phyloP scores from a whole-genome alignment of 2,329 filamentous ascomycete genomes.

The Lasiodiplodia sp. region DNA sequence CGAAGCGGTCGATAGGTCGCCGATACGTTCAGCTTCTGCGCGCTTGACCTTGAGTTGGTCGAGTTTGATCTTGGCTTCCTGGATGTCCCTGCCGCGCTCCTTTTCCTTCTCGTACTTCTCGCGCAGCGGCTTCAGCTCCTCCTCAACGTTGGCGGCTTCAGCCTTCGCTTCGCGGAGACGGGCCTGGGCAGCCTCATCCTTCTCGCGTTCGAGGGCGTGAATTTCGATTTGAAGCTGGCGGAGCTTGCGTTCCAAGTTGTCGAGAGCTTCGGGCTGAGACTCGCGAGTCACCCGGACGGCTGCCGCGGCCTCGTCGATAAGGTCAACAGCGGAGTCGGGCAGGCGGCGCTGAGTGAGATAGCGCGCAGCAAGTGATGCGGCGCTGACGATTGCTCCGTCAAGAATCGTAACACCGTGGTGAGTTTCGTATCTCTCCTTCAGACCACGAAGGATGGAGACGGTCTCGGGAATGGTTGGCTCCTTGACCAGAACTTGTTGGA shows the following conservation, averaged over 20 bases:
- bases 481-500: constrained; percentile 97
- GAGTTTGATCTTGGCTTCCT: constrained; percentile 93
- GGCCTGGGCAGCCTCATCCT: constrained; percentile 88
- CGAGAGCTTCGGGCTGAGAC: constrained; percentile 94
- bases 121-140: constrained; percentile 87
- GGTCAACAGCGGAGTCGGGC: constrained; percentile 94
- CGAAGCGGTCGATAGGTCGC: constrained; percentile 85
- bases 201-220: constrained; percentile 90
- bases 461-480: constrained; percentile 90
- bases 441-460: constrained; percentile 94
- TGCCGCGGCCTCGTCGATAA: constrained; percentile 95
- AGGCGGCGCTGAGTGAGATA: constrained; percentile 91
- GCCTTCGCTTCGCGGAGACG: constrained; percentile 84
- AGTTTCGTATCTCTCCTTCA: constrained; percentile 98
- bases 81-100: constrained; percentile 86
- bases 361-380: constrained; percentile 89
- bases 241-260: constrained; percentile 88
- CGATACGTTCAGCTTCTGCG: constrained; percentile 88
- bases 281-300: constrained; percentile 96
- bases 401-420: constrained; percentile 98
- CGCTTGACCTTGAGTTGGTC: constrained; percentile 90
- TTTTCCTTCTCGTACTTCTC: constrained; percentile 97
- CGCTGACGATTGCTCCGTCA: constrained; percentile 88
- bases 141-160: constrained; percentile 92
- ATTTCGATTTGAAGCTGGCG: constrained; percentile 97